These are phyloP conservation scores for Fraxinus americana DNA, from an alignment of 257 asterid species.

Conservation along the genomic window DNA sequence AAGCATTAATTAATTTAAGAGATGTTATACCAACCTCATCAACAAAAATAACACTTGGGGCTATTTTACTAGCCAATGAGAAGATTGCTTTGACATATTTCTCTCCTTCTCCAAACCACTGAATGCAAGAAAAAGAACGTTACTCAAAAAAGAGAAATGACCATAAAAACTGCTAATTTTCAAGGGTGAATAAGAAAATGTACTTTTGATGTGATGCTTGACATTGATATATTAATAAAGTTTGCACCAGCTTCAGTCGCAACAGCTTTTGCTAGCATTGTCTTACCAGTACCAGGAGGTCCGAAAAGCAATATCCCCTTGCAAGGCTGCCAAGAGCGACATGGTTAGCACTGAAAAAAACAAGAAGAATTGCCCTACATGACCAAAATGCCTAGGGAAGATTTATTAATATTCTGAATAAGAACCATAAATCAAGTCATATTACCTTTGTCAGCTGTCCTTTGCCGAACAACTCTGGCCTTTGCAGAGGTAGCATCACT, in stretches of 20 bases:
- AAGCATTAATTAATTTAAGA: background rate
- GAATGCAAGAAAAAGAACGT: slow-evolving; percentile 16
- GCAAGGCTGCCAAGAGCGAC: slow-evolving; percentile 43
- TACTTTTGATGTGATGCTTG: slow-evolving; percentile 57
- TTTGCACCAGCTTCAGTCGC: slow-evolving; percentile 58
- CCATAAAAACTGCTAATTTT: slow-evolving; percentile 2
- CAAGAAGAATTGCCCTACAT: no score
- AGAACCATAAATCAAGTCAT: background rate
- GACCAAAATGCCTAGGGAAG: background rate
- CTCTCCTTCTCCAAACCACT: slow-evolving; percentile 64
- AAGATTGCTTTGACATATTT: slow-evolving; percentile 57
- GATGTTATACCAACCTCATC: slow-evolving; percentile 44
- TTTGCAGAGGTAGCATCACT: slow-evolving; percentile 56
- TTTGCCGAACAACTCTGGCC: slow-evolving; percentile 56
- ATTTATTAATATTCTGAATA: background rate
- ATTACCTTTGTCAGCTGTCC: slow-evolving; percentile 58
- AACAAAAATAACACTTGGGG: slow-evolving; percentile 57
- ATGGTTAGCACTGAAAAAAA: slow-evolving; percentile 11
- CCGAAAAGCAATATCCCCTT: slow-evolving; percentile 62
- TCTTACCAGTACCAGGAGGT: slow-evolving; percentile 59
- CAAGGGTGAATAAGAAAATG: background rate
- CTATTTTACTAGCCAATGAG: slow-evolving; percentile 52
- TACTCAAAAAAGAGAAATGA: background rate
- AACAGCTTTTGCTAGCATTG: slow-evolving; percentile 62
- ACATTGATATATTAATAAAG: slow-evolving; percentile 56